phyloP scores from a whole-genome alignment of 2,329 filamentous ascomycete genomes.

The Didymella keratinophila region DNA sequence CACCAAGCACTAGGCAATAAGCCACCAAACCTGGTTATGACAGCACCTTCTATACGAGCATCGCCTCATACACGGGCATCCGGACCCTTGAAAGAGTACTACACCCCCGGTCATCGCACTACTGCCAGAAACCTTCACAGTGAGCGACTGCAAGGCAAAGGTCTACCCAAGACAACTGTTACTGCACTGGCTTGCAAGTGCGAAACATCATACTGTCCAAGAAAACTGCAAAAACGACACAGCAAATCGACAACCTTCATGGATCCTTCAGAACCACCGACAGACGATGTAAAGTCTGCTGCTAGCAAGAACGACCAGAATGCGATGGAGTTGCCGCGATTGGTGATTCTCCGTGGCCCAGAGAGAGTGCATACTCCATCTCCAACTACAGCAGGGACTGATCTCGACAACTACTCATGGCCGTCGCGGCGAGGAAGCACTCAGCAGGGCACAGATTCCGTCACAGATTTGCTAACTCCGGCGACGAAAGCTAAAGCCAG shows the following conservation, averaged over 20 bases:
- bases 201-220: not conserved
- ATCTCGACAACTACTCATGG: not conserved
- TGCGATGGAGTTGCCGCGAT: not conserved
- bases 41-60: conserved; percentile 2
- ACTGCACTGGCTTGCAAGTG: not conserved
- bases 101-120: not conserved
- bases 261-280: not conserved
- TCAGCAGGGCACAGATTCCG: conserved; percentile 21
- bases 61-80: not conserved
- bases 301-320: not conserved
- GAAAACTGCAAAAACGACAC: not conserved
- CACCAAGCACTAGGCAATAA: not conserved
- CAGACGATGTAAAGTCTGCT: too few relatives aligned
- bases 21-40: not conserved
- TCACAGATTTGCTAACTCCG: conserved; percentile 16
- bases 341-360: not conserved
- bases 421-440: conserved; percentile 3
- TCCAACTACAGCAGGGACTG: not conserved
- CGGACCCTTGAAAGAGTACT: not conserved
- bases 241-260: not conserved
- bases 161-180: not conserved
- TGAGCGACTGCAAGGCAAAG: not conserved
- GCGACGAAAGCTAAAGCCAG: conserved; percentile 20
- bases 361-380: not conserved
- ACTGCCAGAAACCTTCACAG: not conserved